Percentiles rank a stretch among this genome's conserved stretches.
Evolutionary conservation across 331 rosid species (phyloP).

Genomic region (Arachis monticola): DNA sequence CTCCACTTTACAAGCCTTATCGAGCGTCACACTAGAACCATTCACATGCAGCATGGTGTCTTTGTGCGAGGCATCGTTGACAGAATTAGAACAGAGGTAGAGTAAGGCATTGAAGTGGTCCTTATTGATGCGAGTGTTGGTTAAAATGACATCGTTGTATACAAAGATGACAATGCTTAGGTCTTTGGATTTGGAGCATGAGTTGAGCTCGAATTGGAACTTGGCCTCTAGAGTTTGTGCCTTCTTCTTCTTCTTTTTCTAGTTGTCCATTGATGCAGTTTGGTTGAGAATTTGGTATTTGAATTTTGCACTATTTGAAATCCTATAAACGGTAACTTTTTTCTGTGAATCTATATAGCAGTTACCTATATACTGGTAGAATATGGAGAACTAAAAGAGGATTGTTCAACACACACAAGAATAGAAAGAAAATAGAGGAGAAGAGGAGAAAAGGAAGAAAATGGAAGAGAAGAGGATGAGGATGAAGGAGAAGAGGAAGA

Average conservation of each 20-base stretch:
- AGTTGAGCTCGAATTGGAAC: slow-evolving; percentile 69
- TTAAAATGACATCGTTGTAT: slow-evolving; percentile 51
- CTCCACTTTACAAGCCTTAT: slow-evolving; percentile 82
- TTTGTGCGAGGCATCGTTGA: slow-evolving; percentile 54
- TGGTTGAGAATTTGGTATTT: background rate
- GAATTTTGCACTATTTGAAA: slow-evolving; percentile 29
- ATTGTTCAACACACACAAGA: no score
- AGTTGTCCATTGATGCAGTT: slow-evolving; percentile 51
- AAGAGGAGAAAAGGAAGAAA: no score
- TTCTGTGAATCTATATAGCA: no score
- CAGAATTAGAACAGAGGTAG: slow-evolving; percentile 76
- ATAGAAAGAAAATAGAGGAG: no score
- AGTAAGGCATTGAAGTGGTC: slow-evolving; percentile 79
- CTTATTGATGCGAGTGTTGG: slow-evolving; percentile 52
- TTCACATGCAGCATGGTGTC: slow-evolving; percentile 50
- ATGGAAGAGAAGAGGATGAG: no score
- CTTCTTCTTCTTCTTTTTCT: slow-evolving; percentile 46
- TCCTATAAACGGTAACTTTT: slow-evolving; percentile 25
- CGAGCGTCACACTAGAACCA: slow-evolving; percentile 33
- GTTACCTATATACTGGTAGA: no score
- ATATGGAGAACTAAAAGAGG: no score
- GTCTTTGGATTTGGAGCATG: slow-evolving; percentile 70
- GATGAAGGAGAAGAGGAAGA: no score
- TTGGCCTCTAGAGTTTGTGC: slow-evolving; percentile 53
- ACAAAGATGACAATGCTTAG: slow-evolving; percentile 57